Base-by-base conservation (phyloP, 2,329 filamentous ascomycete genomes). In the Calcarisporium arbuscula region DNA sequence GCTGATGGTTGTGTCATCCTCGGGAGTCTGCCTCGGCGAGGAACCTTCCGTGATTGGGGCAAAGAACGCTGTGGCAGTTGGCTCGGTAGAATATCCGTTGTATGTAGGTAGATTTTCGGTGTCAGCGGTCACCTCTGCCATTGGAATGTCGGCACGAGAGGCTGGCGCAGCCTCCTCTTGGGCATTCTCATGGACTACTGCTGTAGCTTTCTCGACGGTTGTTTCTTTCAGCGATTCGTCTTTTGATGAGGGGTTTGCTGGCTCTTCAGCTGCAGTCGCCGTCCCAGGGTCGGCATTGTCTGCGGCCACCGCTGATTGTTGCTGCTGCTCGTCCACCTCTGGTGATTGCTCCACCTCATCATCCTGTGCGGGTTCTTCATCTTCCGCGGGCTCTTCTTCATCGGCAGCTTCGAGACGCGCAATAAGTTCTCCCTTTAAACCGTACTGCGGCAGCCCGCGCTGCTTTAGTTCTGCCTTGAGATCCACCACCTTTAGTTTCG, bases 401-500 rank as follows among this genome's bases (percentile, higher is more conserved):
- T 52, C 52, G 18, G 47, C 45, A n/a, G 41, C 49, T 30, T 66
- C 53, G 29, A 90, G 61, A 39, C 81, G 75, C 40, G 80, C 72
- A 36, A 89, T 69, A 30, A 88, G 72, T 40, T 82, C 83, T 17
- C 78, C 70, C 54, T 88, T 85, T 34, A 87, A 68, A 8, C 85
- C 85, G 17, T 74, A 74, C 41, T 78, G 73, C 6, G 77, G 65
- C 25, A 89, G 72, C n/a, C 79, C 78, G 43, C 83, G 75, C 39
- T 67, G 69, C 60, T 85, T 87, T 27, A 89, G 70, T 64, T 88
- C 82, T 16, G 76, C 75, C 58, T 81, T 83, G 39, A 90, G 71
- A 50, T 88, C 82, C 21, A 79, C 68, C 43, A 90, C 85, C 61
- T 85, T 89, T 51, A 80, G 70, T 58, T 64, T 71, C 41, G 57